These are phyloP conservation scores for Gremmenia infestans DNA, from an alignment of 2,329 filamentous ascomycete genomes.

Conservation along the genomic window DNA sequence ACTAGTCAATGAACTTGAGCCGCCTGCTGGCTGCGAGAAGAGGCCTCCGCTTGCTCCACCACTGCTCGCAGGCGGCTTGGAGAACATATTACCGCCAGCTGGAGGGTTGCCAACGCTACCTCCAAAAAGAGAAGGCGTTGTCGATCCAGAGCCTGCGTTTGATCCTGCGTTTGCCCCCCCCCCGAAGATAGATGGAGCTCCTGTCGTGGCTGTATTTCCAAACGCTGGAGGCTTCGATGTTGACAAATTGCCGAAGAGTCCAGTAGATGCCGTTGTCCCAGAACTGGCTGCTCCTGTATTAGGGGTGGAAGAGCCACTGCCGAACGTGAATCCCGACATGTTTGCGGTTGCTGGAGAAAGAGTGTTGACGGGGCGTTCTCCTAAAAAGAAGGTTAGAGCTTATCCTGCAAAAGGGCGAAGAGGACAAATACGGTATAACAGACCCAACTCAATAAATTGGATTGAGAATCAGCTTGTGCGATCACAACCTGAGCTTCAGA, in stretches of 20 bases:
- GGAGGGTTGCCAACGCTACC: conserved; percentile 28
- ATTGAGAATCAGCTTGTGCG: conserved; percentile 10
- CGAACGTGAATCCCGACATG: conserved; percentile 34
- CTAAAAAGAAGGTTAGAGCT: conserved; percentile 1
- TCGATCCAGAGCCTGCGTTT: conserved; percentile 16
- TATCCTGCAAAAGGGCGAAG: neutral
- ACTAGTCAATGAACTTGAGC: neutral
- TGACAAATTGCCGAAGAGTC: conserved; percentile 31
- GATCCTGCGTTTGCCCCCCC: conserved; percentile 6
- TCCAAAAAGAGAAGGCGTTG: conserved; percentile 22
- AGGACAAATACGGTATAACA: neutral
- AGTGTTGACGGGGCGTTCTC: neutral
- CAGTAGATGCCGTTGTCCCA: conserved; percentile 6
- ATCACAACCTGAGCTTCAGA: conserved; percentile 1
- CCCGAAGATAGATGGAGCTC: conserved; percentile 13
- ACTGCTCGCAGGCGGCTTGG: conserved; percentile 12
- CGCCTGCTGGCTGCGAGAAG: conserved; percentile 22
- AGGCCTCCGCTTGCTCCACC: conserved; percentile 28
- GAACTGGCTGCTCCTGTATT: conserved; percentile 9
- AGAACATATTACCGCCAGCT: conserved; percentile 19
- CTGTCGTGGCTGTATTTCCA: conserved; percentile 6
- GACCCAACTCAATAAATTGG: neutral
- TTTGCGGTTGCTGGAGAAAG: neutral
- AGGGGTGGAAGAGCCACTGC: conserved; percentile 10
- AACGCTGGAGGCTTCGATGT: conserved; percentile 18